Evolutionary conservation across 495 filamentous ascomycete species (phyloP).

Genomic region (Talaromyces trachyspermus): DNA sequence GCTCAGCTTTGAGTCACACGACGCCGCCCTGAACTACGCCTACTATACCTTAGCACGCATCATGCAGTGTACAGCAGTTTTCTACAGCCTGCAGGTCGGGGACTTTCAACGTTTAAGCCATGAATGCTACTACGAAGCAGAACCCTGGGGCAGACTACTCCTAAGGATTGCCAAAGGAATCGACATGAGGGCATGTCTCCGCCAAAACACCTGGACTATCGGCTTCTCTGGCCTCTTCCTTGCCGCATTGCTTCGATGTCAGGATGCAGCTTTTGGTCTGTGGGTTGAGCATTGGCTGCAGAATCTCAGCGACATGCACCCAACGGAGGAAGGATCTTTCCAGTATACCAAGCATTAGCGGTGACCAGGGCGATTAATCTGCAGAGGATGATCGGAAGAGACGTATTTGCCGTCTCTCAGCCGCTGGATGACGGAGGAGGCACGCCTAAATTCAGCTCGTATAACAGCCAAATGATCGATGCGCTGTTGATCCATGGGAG

Average conservation of each 20-base stretch:
- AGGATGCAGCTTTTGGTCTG: constrained; percentile 10
- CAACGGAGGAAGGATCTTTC: constrained; percentile 24
- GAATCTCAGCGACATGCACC: constrained; percentile 10
- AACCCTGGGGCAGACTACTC: constrained; percentile 15
- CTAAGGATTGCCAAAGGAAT: constrained; percentile 18
- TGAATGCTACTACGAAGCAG: constrained; percentile 9
- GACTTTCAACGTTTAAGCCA: background rate
- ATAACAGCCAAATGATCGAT: constrained; percentile 25
- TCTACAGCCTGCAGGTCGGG: constrained; percentile 3
- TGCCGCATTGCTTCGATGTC: constrained; percentile 18
- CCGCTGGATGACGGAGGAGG: constrained; percentile 23
- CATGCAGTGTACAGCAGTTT: constrained; percentile 19
- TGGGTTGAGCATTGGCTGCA: constrained; percentile 20
- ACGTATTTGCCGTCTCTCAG: constrained; percentile 17
- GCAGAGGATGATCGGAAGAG: constrained; percentile 12
- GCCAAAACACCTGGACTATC: constrained; percentile 23
- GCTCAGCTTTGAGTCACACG: constrained; percentile 18
- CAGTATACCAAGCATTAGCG: constrained; percentile 19
- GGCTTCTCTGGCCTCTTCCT: constrained; percentile 24
- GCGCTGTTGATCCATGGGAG: constrained; percentile 18
- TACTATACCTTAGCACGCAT: constrained; percentile 21
- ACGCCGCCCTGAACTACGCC: constrained; percentile 23
- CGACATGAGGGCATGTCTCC: constrained; percentile 12
- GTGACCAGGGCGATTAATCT: constrained; percentile 18
- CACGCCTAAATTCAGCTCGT: constrained; percentile 18